Evolutionary conservation across 176 grass and related monocot species (phyloP).

Genomic region (Oryza glumipatula): DNA sequence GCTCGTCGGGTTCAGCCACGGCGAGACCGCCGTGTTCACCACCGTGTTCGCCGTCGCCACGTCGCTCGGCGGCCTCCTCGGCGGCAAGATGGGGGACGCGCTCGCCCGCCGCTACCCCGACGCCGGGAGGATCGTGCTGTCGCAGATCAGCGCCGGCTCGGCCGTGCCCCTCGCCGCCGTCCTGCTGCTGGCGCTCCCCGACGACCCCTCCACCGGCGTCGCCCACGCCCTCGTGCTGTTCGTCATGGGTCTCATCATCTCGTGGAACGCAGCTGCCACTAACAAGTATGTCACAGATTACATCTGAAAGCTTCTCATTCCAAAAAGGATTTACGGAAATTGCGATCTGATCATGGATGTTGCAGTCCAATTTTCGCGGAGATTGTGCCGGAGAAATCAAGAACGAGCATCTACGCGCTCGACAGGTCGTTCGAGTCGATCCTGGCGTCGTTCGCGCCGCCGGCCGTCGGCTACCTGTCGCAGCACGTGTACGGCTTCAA

Average conservation of each 20-base stretch:
- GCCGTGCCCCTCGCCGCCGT: slow-evolving; percentile 31
- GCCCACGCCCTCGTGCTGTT: slow-evolving; percentile 37
- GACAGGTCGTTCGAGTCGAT: slow-evolving; percentile 62
- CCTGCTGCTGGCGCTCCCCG: slow-evolving; percentile 32
- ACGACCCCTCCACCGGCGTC: slow-evolving; percentile 36
- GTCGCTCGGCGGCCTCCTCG: slow-evolving; percentile 38
- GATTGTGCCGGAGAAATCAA: slow-evolving; percentile 63
- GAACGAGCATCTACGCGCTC: slow-evolving; percentile 65
- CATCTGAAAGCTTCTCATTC: not conserved
- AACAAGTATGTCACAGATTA: slow-evolving; percentile 28
- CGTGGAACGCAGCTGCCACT: slow-evolving; percentile 49
- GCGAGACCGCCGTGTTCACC: slow-evolving; percentile 34
- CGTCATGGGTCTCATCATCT: slow-evolving; percentile 43
- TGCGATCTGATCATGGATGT: not conserved
- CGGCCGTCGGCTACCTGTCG: slow-evolving; percentile 51
- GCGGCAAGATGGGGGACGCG: slow-evolving; percentile 31
- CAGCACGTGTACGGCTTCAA: slow-evolving; percentile 53
- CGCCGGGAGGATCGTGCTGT: slow-evolving; percentile 44
- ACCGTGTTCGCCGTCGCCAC: slow-evolving; percentile 12
- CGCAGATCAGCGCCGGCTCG: slow-evolving; percentile 44
- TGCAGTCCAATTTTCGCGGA: slow-evolving; percentile 66
- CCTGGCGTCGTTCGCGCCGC: slow-evolving; percentile 65
- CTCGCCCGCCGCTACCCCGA: slow-evolving; percentile 38
- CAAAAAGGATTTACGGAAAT: not conserved
- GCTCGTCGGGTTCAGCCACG: slow-evolving; percentile 49